Evolutionary conservation across 331 rosid genomes (phyloP).

Genomic region (Malus hybrid): DNA sequence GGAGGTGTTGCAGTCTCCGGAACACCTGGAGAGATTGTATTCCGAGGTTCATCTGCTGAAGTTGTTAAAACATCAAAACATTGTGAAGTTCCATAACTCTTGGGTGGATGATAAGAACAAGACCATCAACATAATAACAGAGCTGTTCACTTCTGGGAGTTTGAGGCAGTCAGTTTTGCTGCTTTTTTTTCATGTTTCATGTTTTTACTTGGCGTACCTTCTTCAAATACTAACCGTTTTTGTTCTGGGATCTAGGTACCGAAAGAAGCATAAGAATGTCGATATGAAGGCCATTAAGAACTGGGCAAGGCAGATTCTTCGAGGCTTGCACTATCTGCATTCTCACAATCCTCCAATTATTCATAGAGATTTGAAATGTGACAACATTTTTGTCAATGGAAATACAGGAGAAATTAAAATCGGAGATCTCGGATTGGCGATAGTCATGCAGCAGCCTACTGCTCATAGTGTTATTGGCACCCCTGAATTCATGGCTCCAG

Average conservation of each 20-base stretch:
- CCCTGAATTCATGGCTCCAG: slow-evolving; percentile 96
- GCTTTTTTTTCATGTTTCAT: not conserved
- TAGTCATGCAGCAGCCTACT: slow-evolving; percentile 75
- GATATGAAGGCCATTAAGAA: slow-evolving; percentile 80
- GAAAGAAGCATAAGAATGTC: slow-evolving; percentile 60
- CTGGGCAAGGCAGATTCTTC: slow-evolving; percentile 93
- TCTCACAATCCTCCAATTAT: slow-evolving; percentile 65
- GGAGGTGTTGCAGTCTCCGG: slow-evolving; percentile 65
- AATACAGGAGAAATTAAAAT: slow-evolving; percentile 77
- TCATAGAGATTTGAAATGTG: slow-evolving; percentile 95
- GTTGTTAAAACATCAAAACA: slow-evolving; percentile 71
- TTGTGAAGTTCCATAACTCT: slow-evolving; percentile 54
- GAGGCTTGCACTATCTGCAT: slow-evolving; percentile 69
- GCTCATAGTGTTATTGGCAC: slow-evolving; percentile 90
- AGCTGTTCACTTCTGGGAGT: slow-evolving; percentile 86
- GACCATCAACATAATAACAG: slow-evolving; percentile 79
- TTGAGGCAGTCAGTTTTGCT: slow-evolving; percentile 63
- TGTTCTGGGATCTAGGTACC: slow-evolving; percentile 40
- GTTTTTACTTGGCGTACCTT: not conserved
- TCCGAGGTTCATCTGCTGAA: slow-evolving; percentile 83
- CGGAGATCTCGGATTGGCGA: slow-evolving; percentile 94
- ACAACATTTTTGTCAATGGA: slow-evolving; percentile 83
- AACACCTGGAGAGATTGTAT: slow-evolving; percentile 57
- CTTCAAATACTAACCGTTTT: not conserved
- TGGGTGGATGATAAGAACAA: slow-evolving; percentile 74